Base-by-base conservation (phyloP, 495 filamentous ascomycete species). In the Trichoderma gamsii region DNA sequence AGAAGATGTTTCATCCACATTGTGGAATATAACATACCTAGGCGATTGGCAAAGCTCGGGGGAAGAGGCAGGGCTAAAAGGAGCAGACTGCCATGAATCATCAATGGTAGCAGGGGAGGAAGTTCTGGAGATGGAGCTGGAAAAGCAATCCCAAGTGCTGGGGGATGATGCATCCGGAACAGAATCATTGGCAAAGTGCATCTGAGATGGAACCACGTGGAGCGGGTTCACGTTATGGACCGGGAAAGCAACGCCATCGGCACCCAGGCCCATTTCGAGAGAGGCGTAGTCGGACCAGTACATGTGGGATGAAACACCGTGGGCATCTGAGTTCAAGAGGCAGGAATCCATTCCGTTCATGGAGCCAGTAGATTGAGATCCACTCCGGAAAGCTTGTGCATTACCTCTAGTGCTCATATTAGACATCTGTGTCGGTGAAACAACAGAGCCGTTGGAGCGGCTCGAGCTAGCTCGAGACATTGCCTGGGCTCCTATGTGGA, bases 401-500 rank as follows among this genome's bases (percentile, higher is more conserved):
- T 80, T 82, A 77, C 80, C 80, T 78, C 80, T 73, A 72, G 83
- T 76, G 73, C 81, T 81, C 77, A 77, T 79, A 73, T 79, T 79
- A 49, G 81, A 79, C 76, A 83, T 75, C 72, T 79, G 78, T 65
- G 76, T 72, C 65, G 79, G 78, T 49, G 79, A 76, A 68, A 81
- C 76, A 67, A 77, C 76, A 63, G 79, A 80, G 66, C 74, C 76
- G 29, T 78, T 76, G 52, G 81, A 83, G 74, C 79, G 77, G 71
- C 77, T 76, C 51, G 81, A 83, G 68, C 76, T 78, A 67, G 75
- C 73, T 63, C 81, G 77, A 68, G 79, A 76, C 81, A 84, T 84
- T 46, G 80, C 77, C 73, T 84, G 59, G 41, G 81, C 59, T 73
- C 74, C 74, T 73, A 75, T 56, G 70, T 76, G 70, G 74, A 74